Base-by-base conservation (phyloP, 2,329 filamentous ascomycete species). In the Rhinocladiella mackenziei region DNA sequence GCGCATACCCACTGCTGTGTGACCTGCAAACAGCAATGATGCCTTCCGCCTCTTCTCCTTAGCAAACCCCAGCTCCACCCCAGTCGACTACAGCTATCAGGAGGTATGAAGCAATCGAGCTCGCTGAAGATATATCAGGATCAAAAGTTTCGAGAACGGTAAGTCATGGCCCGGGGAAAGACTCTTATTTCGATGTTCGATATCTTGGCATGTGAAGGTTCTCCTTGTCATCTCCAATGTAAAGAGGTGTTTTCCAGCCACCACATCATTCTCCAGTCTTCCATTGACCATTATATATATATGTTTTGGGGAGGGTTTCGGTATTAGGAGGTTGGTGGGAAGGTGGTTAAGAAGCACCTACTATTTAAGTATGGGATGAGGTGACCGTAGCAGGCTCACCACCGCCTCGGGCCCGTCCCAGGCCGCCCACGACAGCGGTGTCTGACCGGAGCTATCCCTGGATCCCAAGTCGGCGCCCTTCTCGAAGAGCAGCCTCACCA, bases 401-500 rank as follows among this genome's bases (percentile, higher is more conserved):
- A 26, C 11, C 7, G 7, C 23, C 23, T 26, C 7, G 23, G 7
- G 23, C 23, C 23, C 23, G 7, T 26, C 11, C 7, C 7, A 7
- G 7, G 11, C 23, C 23, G 23, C 23, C 23, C 10, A 34, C 31
- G 11, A n/a, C 7, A n/a, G 4, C 31, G 31, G 10, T 10, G 31
- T 34, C 17, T 17, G 31, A 34, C 15, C 18, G 3, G 11, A 17
- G 35, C 39, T 3, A 19, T 23, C 35, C 7, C 23, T 2, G 10
- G 25, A 8, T 28, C 11, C 11, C 11, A 26, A 11, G 11, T 26
- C 23, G 23, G 23, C 23, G 23, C 23, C 23, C 7, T 11, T 33
- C 7, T 45, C 38, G 26, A 45, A n/a, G 26, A 45, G 44, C 15
- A 48, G 31, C 4, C 43, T 25, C 7, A 46, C 36, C 2, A 53